Evolutionary conservation across 129 eudicot genomes (phyloP).

Genomic region (Oenanthe sinensis): DNA sequence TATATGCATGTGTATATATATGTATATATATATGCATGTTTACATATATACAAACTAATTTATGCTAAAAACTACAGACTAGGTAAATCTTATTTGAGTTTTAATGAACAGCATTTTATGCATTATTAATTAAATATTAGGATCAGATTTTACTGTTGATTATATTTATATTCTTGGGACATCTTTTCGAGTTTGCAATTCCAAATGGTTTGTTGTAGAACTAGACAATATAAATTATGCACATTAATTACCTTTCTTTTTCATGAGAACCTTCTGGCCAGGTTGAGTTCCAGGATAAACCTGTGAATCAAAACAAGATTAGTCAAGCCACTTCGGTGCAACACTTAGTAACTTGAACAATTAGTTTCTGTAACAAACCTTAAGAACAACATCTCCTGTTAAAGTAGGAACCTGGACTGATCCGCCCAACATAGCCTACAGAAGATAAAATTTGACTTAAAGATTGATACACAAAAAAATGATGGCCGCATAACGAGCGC

Average conservation of each 20-base stretch:
- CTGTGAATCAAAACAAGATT: constrained; percentile 25
- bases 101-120: neutral
- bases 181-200: neutral
- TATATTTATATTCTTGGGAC: no score
- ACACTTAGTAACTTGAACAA: neutral
- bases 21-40: no score
- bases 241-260: constrained; percentile 54
- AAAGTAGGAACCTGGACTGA: constrained; percentile 77
- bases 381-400: constrained; percentile 77
- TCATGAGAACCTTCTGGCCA: constrained; percentile 74
- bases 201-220: neutral
- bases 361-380: constrained; percentile 35
- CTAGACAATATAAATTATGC: neutral
- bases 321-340: neutral
- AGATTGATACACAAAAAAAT: neutral
- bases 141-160: neutral
- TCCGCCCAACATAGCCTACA: constrained; percentile 88
- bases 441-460: neutral
- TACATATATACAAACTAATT: no score
- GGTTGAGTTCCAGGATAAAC: constrained; percentile 93
- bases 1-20: no score
- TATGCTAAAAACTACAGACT: no score
- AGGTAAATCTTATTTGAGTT: no score
- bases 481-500: no score
- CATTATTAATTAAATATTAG: neutral